These are phyloP conservation scores for Boletus fagicola DNA, from an alignment of 768 basidiomycete genomes.

Conservation along the genomic window DNA sequence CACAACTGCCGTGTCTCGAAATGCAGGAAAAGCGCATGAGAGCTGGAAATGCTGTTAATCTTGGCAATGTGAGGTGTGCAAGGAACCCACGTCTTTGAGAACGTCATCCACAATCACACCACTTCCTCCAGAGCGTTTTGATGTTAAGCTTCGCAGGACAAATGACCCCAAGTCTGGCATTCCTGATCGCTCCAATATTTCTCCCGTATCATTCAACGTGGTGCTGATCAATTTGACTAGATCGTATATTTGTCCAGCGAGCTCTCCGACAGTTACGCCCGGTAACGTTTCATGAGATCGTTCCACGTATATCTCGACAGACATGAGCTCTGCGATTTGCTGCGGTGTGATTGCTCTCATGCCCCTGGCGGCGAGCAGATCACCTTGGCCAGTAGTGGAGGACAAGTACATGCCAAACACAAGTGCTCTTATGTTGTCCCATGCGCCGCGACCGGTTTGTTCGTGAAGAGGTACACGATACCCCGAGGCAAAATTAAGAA, in stretches of 20 bases:
- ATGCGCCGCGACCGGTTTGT: conserved; percentile 76
- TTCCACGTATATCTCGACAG: conserved; percentile 68
- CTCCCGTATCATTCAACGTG: conserved; percentile 72
- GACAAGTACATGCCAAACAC: conserved; percentile 70
- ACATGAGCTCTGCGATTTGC: conserved; percentile 72
- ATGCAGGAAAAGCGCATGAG: conserved; percentile 74
- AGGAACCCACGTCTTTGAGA: conserved; percentile 56
- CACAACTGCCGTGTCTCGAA: conserved; percentile 72
- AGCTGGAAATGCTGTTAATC: conserved; percentile 45
- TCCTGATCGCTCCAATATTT: conserved; percentile 54
- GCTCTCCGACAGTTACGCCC: conserved; percentile 70
- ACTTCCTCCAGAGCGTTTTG: conserved; percentile 30
- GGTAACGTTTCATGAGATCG: conserved; percentile 64
- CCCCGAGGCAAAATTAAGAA: conserved; percentile 83
- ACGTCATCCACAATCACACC: conserved; percentile 52
- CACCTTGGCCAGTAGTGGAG: conserved; percentile 51
- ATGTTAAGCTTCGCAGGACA: conserved; percentile 63
- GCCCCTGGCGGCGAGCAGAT: conserved; percentile 65
- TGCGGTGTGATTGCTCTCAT: conserved; percentile 52
- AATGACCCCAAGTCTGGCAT: conserved; percentile 74
- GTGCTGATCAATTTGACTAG: conserved; percentile 64
- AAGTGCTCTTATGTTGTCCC: conserved; percentile 77
- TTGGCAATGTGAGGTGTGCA: conserved; percentile 1
- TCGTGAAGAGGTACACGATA: conserved; percentile 73
- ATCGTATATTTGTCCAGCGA: conserved; percentile 72